Conservation (phyloP, 345 rosid species). For the Gossypioides kirkii region DNA sequence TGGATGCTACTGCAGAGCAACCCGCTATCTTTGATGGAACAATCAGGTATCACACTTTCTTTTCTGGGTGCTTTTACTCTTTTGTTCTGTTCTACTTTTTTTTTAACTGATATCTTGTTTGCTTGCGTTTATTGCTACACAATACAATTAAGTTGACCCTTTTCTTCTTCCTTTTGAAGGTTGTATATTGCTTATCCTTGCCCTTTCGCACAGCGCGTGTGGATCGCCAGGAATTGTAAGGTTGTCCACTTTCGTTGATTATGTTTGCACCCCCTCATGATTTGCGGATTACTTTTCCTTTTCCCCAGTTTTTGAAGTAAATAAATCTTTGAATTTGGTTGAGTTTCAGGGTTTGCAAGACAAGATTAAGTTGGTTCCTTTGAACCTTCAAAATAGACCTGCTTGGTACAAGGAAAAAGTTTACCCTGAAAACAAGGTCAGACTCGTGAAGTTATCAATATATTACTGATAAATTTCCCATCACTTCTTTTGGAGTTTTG, state of each 20-base stretch:
- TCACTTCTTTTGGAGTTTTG: too few relatives aligned
- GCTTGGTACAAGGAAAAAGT: conserved; percentile 89
- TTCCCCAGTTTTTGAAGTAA: not conserved
- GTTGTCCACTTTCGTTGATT: conserved; percentile 21
- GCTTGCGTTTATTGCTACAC: not conserved
- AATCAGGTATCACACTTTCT: conserved; percentile 32
- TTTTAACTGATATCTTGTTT: not conserved
- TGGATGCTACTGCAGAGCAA: conserved; percentile 53
- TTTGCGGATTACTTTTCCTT: not conserved
- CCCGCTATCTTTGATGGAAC: conserved; percentile 78
- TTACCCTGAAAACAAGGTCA: conserved; percentile 73
- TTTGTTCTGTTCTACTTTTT: not conserved
- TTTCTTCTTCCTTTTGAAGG: conserved; percentile 27
- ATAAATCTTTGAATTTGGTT: not conserved
- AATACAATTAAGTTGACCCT: not conserved
- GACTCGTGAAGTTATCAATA: not conserved
- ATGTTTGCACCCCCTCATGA: not conserved
- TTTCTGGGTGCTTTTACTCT: not conserved
- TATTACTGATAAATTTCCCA: not conserved
- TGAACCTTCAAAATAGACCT: conserved; percentile 73
- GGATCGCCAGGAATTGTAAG: conserved; percentile 93
- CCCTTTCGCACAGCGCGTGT: conserved; percentile 84
- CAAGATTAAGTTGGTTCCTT: conserved; percentile 66
- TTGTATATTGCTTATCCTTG: conserved; percentile 55
- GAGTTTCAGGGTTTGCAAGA: conserved; percentile 69